Evolutionary conservation across 1,139 yeast genomes (phyloP).

Genomic region (Kurtzmaniella natalensis): DNA sequence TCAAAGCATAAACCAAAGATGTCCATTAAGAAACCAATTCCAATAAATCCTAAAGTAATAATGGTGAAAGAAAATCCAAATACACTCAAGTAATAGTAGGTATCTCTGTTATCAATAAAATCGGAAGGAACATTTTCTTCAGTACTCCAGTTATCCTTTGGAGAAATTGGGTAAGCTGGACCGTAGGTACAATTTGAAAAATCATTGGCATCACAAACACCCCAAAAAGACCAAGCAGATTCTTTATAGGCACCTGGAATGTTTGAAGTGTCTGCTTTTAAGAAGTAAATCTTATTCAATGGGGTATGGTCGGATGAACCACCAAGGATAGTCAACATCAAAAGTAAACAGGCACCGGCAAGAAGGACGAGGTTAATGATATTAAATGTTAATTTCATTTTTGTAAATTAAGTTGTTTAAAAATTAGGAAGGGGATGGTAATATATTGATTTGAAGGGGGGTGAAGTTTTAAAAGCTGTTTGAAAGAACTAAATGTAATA

Average conservation of each 20-base stretch:
- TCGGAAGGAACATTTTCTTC: conserved; percentile 46
- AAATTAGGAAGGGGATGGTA: no score
- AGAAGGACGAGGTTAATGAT: conserved; percentile 37
- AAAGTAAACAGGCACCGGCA: conserved; percentile 52
- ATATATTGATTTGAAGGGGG: no score
- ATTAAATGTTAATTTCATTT: conserved; percentile 34
- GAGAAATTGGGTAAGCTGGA: conserved; percentile 66
- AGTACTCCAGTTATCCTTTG: conserved; percentile 63
- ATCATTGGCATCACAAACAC: conserved; percentile 50
- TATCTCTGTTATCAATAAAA: conserved; percentile 52
- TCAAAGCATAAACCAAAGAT: conserved; percentile 42
- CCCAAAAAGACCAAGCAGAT: conserved; percentile 84
- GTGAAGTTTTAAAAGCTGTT: no score
- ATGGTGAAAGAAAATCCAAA: conserved; percentile 66
- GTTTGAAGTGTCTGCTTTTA: conserved; percentile 59
- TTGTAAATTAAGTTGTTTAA: no score
- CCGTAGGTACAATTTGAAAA: conserved; percentile 43
- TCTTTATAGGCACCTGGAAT: conserved; percentile 49
- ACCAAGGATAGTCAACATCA: conserved; percentile 59
- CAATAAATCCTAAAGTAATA: conserved; percentile 54
- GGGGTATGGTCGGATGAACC: conserved; percentile 63
- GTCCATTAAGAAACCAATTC: conserved; percentile 37
- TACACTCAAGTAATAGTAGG: conserved; percentile 65
- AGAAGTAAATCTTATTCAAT: conserved; percentile 64
- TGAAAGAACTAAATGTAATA: no score